These are phyloP conservation scores for Camellia granthamiana DNA, from an alignment of 148 eudicot species.

Conservation along the genomic window DNA sequence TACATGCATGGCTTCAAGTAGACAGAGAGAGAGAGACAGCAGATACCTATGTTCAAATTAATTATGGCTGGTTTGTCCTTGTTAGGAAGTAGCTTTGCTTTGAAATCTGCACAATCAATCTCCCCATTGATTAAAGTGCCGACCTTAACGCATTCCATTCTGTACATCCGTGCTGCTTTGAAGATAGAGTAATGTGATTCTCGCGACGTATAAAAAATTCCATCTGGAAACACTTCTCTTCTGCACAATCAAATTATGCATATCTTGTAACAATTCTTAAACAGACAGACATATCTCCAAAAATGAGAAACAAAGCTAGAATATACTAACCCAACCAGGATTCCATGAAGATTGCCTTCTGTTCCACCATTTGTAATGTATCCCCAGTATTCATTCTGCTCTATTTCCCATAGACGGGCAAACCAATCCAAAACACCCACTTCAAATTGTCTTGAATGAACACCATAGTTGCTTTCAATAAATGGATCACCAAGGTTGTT, in stretches of 20 bases:
- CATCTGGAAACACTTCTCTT: constrained; percentile 69
- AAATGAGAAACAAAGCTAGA: constrained; percentile 9
- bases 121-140: constrained; percentile 56
- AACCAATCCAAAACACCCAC: constrained; percentile 98
- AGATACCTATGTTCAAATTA: constrained; percentile 59
- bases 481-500: constrained; percentile 96
- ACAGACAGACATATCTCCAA: background rate
- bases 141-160: constrained; percentile 60
- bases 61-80: constrained; percentile 63
- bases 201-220: constrained; percentile 61
- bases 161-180: constrained; percentile 69
- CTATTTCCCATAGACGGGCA: constrained; percentile 94
- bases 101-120: constrained; percentile 61
- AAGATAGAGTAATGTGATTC: constrained; percentile 66
- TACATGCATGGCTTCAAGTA: too few species aligned
- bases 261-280: background rate
- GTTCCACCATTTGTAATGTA: constrained; percentile 95
- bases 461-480: constrained; percentile 96
- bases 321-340: constrained; percentile 71
- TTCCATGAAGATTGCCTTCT: constrained; percentile 95
- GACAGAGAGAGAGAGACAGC: background rate
- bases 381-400: constrained; percentile 85
- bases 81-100: constrained; percentile 47
- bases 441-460: constrained; percentile 96
- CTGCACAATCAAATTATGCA: constrained; percentile 22